Conservation (phyloP, 306 rosid genomes). For the Rosa multiflora region DNA sequence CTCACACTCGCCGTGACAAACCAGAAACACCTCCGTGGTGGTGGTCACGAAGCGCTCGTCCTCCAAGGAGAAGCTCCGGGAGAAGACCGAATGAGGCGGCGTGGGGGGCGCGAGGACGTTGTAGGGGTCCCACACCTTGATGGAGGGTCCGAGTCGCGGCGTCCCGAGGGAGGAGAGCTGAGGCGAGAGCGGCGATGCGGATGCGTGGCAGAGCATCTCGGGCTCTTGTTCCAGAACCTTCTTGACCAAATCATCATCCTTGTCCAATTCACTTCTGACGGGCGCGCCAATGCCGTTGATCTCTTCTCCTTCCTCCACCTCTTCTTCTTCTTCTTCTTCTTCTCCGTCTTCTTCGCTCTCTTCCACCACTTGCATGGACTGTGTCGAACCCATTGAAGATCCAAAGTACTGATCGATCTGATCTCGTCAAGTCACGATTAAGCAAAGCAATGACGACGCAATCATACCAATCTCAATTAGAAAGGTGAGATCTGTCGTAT, state of each 20-base stretch:
- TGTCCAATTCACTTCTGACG: conserved; percentile 35
- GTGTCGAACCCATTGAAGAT: conserved; percentile 56
- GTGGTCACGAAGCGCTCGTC: conserved; percentile 44
- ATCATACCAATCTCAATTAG: too few species aligned
- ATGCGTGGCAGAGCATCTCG: conserved; percentile 87
- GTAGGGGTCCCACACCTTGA: conserved; percentile 99
- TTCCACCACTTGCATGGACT: conserved; percentile 57
- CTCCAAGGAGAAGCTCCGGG: conserved; percentile 56
- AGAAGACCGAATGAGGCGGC: conserved; percentile 47
- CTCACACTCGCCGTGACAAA: conserved; percentile 92
- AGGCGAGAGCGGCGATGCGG: conserved; percentile 95
- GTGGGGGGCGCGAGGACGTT: conserved; percentile 77
- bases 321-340: conserved; percentile 52
- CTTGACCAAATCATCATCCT: conserved; percentile 46
- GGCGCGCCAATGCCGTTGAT: conserved; percentile 33
- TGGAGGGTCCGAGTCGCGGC: conserved; percentile 84
- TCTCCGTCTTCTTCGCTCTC: conserved; percentile 64
- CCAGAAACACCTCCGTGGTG: conserved; percentile 68
- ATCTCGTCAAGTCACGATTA: background rate
- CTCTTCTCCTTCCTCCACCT: conserved; percentile 45
- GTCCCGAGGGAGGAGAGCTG: conserved; percentile 92
- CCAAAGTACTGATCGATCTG: background rate
- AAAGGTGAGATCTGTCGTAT: background rate
- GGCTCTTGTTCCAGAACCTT: conserved; percentile 94
- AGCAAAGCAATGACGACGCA: background rate